These are phyloP conservation scores for Malassezia nana DNA, from an alignment of 1,284 basidiomycete species.

Conservation along the genomic window DNA sequence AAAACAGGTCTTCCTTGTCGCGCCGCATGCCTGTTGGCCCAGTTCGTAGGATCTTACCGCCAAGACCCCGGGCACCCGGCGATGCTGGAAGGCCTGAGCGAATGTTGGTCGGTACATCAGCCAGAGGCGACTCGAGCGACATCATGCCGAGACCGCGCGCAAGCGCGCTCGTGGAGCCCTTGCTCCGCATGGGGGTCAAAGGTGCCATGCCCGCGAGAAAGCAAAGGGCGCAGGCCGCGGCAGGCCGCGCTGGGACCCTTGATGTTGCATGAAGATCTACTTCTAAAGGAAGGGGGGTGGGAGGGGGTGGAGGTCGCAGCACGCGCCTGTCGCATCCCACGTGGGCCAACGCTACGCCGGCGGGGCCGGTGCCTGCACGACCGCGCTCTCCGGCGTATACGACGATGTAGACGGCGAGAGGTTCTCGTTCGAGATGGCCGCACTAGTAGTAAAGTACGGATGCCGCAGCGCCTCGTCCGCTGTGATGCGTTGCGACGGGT, in stretches of 20 bases:
- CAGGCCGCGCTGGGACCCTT: not conserved
- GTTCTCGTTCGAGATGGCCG: constrained; percentile 21
- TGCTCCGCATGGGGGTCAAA: constrained; percentile 12
- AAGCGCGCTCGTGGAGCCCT: constrained; percentile 4
- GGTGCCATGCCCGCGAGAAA: constrained; percentile 4
- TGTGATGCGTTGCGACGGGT: constrained; percentile 81
- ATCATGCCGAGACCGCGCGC: constrained; percentile 10
- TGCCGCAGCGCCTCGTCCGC: constrained; percentile 85
- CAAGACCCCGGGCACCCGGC: constrained; percentile 13
- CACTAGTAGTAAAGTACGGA: constrained; percentile 66
- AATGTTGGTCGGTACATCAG: constrained; percentile 29
- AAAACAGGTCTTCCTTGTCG: constrained; percentile 27
- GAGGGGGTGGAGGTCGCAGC: too few relatives aligned
- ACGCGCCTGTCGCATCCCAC: not conserved
- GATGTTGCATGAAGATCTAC: constrained; percentile 1
- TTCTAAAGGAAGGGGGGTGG: not conserved
- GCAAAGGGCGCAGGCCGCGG: not conserved
- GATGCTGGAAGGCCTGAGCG: constrained; percentile 22
- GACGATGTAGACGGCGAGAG: not conserved
- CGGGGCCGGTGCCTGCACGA: not conserved
- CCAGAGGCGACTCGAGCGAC: constrained; percentile 26
- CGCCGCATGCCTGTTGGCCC: constrained; percentile 8
- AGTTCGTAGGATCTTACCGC: not conserved
- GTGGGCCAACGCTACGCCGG: not conserved
- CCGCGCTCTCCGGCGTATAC: not conserved